Conservation (phyloP, 1,139 yeast genomes). For the Sugiyamaella pinicola region DNA sequence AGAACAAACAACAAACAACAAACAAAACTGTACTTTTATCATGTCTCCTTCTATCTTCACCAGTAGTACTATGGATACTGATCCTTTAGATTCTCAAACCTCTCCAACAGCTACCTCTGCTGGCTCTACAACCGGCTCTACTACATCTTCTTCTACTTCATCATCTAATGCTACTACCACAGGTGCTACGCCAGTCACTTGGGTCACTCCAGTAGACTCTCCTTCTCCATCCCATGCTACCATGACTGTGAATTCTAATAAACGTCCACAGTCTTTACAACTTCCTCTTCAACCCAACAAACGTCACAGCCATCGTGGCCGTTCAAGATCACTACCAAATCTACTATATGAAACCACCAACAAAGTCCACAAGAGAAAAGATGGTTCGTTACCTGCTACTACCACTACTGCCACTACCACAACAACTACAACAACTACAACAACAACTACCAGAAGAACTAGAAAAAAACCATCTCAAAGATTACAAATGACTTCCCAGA, state of each 20-base stretch:
- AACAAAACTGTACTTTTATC: background rate
- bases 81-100: slow-evolving; percentile 6
- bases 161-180: background rate
- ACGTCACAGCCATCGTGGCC: slow-evolving; percentile 27
- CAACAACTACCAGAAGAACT: background rate
- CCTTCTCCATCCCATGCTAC: background rate
- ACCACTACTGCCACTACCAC: background rate
- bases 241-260: background rate
- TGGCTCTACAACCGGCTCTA: background rate
- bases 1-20: background rate
- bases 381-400: slow-evolving; percentile 6
- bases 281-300: slow-evolving; percentile 18
- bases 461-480: background rate
- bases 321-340: slow-evolving; percentile 35
- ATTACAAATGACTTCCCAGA: background rate
- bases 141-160: background rate
- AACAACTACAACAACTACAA: background rate
- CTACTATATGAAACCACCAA: slow-evolving; percentile 25
- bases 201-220: background rate
- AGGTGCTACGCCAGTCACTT: background rate
- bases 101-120: background rate
- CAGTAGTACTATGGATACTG: slow-evolving; percentile 9
- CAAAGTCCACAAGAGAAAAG: slow-evolving; percentile 29
- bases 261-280: slow-evolving; percentile 13
- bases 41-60: slow-evolving; percentile 4